Evolutionary conservation across 768 basidiomycete species (phyloP), one percentile per base, ranked within the genome.

Genomic region (Kwoniella sp.): DNA sequence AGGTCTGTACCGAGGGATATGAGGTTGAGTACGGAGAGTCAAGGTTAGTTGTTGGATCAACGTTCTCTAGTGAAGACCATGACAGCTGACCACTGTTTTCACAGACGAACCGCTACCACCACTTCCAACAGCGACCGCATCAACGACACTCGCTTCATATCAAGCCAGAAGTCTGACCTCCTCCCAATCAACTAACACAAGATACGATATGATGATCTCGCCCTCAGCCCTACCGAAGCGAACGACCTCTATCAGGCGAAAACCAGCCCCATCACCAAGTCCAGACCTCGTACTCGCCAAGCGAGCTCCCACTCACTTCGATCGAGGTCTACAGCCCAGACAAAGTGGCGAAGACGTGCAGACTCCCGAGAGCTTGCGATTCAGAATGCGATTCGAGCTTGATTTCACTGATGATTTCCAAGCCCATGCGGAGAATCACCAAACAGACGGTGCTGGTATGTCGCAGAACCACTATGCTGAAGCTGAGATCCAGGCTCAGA

Each of bases 1-100:
- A 63, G 30, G 37, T 62, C 58, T 60, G 40, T 69, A 17, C 68
- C 68, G 2, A 50, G 64, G 37, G 68, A 69, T 44, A 27, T 69
- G 52, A 54, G 68, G 27, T 36, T 60, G 27, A 65, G 60, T 30
- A 55, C 26, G 22, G 63, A 58, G 1, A 19, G 1, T 22, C 6
- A 27, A 27, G 47, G 62, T 64, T 3, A 64, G 55, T 55, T 33
- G 12, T 13, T n/a, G 13, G 15, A 22, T 7, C 8, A 47, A 22
- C 19, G 9, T 19, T 24, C 22, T 26, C 24, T 24, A 6, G 2
- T 9, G 22, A 49, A 49, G 4, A 49, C 2, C 2, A 49, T 49
- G 9, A 3, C 40, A 44, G 40, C 40, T 44, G 40, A 44, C 40
- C 3, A 10, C 8, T 4, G 8, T 19, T 15, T 19, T 15, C 40